phyloP scores from a whole-genome alignment of 768 basidiomycete genomes.

The Leccinellum luteum region DNA sequence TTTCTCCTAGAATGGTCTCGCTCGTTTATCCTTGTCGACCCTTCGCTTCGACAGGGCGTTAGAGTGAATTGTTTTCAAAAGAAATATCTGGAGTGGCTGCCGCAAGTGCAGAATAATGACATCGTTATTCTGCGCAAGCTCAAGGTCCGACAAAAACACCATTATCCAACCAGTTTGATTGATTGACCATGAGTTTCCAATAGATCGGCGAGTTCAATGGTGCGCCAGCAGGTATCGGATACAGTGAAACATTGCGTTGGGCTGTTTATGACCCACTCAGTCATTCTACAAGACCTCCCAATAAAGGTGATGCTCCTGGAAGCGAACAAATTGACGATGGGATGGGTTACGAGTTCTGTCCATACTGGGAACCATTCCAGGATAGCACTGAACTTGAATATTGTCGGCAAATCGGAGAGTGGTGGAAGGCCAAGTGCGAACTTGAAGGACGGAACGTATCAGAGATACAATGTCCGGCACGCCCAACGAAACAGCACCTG shows the following conservation, averaged over 20 bases:
- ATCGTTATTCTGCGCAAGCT: constrained; percentile 49
- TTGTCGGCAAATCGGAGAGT: constrained; percentile 44
- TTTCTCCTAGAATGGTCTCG: constrained; percentile 43
- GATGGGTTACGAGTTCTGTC: constrained; percentile 41
- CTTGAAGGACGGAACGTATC: constrained; percentile 18
- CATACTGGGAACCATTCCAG: constrained; percentile 42
- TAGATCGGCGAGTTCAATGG: constrained; percentile 38
- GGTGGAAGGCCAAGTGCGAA: constrained; percentile 44
- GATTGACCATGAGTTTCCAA: not conserved
- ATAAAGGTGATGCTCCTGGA: constrained; percentile 36
- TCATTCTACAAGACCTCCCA: constrained; percentile 38
- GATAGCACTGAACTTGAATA: constrained; percentile 39
- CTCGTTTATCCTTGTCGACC: constrained; percentile 50
- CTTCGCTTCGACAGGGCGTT: constrained; percentile 29
- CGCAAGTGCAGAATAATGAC: constrained; percentile 45
- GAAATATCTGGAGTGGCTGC: constrained; percentile 47
- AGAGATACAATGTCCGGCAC: constrained; percentile 8
- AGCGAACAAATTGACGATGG: constrained; percentile 31
- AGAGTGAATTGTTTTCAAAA: constrained; percentile 53
- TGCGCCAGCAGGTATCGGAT: constrained; percentile 40
- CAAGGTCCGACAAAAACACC: constrained; percentile 38
- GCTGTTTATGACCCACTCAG: constrained; percentile 46
- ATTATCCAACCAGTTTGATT: not conserved
- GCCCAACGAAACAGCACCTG: constrained; percentile 37
- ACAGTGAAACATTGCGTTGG: constrained; percentile 50